Conservation (phyloP, 768 basidiomycete species). For the Fomitopsis serialis region DNA sequence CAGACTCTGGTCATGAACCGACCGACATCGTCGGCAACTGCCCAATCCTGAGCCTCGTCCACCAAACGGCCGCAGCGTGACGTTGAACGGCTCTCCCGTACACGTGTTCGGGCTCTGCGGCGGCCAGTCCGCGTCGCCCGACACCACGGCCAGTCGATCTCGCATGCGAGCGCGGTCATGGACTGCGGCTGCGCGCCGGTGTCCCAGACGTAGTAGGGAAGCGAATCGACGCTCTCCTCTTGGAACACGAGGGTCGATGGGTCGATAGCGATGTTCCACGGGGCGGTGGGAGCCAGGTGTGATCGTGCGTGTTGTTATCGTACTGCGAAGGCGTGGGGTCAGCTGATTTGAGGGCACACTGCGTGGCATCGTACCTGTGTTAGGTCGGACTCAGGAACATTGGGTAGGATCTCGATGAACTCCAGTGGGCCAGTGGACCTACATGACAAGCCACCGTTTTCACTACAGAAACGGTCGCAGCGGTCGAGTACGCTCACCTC, state of each 20-base stretch:
- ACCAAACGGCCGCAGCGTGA: not conserved
- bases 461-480: no score
- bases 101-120: not conserved
- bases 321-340: not conserved
- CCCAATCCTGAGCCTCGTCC: not conserved
- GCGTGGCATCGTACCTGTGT: not conserved
- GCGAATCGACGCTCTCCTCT: not conserved
- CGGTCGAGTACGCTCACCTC: not conserved
- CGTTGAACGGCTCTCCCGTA: not conserved
- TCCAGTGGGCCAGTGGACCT: slow-evolving; percentile 31
- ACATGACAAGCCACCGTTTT: not conserved
- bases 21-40: not conserved
- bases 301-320: slow-evolving; percentile 1
- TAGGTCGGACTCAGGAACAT: not conserved
- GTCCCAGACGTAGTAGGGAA: slow-evolving; percentile 1
- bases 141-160: not conserved
- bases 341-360: not conserved
- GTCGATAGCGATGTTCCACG: slow-evolving; percentile 55
- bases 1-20: not conserved
- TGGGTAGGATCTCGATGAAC: slow-evolving; percentile 20
- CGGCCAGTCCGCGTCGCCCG: not conserved
- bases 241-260: slow-evolving; percentile 30
- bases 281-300: slow-evolving; percentile 29
- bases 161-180: not conserved
- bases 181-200: not conserved